Base-by-base conservation (phyloP, 176 grass and related monocot species). In the Puya raimondii region DNA sequence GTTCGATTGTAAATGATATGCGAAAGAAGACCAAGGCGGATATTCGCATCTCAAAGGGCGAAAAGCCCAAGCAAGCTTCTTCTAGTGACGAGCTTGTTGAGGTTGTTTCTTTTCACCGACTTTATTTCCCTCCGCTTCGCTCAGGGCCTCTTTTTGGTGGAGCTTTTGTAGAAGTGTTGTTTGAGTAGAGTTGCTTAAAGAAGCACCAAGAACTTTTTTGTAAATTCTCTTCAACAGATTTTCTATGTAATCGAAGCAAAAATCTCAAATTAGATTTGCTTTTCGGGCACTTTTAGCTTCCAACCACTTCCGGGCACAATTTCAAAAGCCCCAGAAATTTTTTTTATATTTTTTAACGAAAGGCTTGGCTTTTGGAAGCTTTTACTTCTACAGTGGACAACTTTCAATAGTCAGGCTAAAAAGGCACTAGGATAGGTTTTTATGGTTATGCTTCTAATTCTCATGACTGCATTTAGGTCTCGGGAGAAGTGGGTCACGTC, bases 1-100 rank as follows among this genome's bases (percentile, higher is more conserved):
- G 95, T 50, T 91, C 82, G 49, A 99, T 99, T 63, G 76, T 99
- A 49, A 93, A 88, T 71, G 90, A 99, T 69, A 99, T 99, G 82
- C 87, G 90, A 53, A 93, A 70, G 73, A 93, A 75, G 71, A 93
- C 87, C 51, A 93, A 84, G 70, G 89, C 90, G 66, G 79, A 77
- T 66, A 99, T 99, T 82, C 78, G 78, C 49, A 99, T 99, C 69
- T 90, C 95, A 16, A 99, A 88, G 78, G 95, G 86, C 10, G 83
- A 85, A 70, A 96, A 90, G 58, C 89, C 90, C 25, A 85, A 76
- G 69, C 79, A 78, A 52, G 81, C 79, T 72, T 80, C 85, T 81
- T 84, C 90, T 50, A 78, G 49, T 77, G 87, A 91, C 82, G 95
- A 99, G 67, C 86, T 91, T 69, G 95, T 99, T 2, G 86, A 99